Percentiles rank a stretch among this genome's conserved stretches.
Conservation (phyloP, 1,284 basidiomycete genomes). For the Entoloma clypeatum region DNA sequence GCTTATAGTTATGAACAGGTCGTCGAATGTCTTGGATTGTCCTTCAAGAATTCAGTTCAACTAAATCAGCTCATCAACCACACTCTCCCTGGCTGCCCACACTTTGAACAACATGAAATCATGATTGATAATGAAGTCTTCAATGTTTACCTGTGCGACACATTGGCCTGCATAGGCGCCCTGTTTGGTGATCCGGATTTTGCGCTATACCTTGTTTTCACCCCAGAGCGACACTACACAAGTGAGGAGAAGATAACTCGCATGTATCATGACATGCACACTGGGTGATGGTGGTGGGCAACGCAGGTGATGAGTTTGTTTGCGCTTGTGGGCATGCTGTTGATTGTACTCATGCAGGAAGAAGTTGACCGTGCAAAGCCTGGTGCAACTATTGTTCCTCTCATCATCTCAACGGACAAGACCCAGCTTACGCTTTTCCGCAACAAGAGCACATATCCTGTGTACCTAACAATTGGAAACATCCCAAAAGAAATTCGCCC, state of each 20-base stretch:
- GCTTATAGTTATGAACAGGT: too few species aligned
- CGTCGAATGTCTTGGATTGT: too few species aligned
- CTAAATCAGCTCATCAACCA: too few species aligned
- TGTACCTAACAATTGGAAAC: slow-evolving; percentile 43
- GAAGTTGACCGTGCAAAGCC: slow-evolving; percentile 22
- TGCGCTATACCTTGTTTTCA: slow-evolving; percentile 19
- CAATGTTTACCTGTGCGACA: slow-evolving; percentile 26
- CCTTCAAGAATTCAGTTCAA: too few species aligned
- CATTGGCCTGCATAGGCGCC: slow-evolving; percentile 25
- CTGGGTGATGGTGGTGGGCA: too few species aligned
- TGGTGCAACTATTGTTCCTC: slow-evolving; percentile 35
- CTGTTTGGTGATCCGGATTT: slow-evolving; percentile 28
- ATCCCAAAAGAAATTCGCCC: slow-evolving; percentile 37
- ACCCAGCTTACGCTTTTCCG: slow-evolving; percentile 21
- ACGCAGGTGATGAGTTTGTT: too few species aligned
- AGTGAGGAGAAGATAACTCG: too few species aligned
- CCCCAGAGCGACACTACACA: slow-evolving; percentile 28
- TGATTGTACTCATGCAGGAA: too few species aligned
- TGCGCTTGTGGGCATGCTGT: too few species aligned
- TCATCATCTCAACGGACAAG: slow-evolving; percentile 31
- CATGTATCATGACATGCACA: too few species aligned
- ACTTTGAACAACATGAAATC: slow-evolving; percentile 22
- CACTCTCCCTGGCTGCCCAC: slow-evolving; percentile 16
- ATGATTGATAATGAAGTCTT: slow-evolving; percentile 21
- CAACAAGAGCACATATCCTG: slow-evolving; percentile 36